Conservation (phyloP, 306 rosid species). For the Heteromeles arbutifolia region DNA sequence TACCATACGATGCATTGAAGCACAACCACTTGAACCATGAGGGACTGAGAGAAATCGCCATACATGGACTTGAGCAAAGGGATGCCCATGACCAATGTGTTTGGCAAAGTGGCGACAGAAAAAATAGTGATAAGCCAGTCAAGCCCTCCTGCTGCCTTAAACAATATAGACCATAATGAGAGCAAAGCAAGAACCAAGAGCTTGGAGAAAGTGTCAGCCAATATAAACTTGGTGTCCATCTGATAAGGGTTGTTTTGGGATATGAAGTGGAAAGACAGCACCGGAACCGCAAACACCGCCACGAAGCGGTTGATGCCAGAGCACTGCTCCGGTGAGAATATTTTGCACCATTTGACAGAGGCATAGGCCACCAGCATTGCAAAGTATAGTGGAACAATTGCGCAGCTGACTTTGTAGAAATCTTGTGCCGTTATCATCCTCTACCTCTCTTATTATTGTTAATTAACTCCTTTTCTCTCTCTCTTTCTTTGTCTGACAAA, state of each 20-base stretch:
- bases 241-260: conserved; percentile 38
- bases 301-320: conserved; percentile 46
- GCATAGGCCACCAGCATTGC: conserved; percentile 40
- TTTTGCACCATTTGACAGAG: conserved; percentile 40
- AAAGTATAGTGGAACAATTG: conserved; percentile 40
- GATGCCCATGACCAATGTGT: conserved; percentile 42
- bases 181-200: conserved; percentile 24
- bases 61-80: conserved; percentile 45
- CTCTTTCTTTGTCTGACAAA: neutral
- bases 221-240: conserved; percentile 36
- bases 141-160: conserved; percentile 2
- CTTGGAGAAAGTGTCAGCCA: conserved; percentile 40
- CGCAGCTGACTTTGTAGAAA: conserved; percentile 46
- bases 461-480: neutral
- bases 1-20: conserved; percentile 49
- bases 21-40: conserved; percentile 42
- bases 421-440: conserved; percentile 26
- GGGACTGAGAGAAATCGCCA: conserved; percentile 35
- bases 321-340: conserved; percentile 38
- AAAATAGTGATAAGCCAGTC: conserved; percentile 44
- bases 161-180: conserved; percentile 18
- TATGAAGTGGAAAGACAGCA: conserved; percentile 39
- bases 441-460: neutral
- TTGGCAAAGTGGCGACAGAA: conserved; percentile 35
- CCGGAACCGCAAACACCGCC: conserved; percentile 40